Conservation (phyloP, 1,139 yeast species). For the Kodamaea arcana region DNA sequence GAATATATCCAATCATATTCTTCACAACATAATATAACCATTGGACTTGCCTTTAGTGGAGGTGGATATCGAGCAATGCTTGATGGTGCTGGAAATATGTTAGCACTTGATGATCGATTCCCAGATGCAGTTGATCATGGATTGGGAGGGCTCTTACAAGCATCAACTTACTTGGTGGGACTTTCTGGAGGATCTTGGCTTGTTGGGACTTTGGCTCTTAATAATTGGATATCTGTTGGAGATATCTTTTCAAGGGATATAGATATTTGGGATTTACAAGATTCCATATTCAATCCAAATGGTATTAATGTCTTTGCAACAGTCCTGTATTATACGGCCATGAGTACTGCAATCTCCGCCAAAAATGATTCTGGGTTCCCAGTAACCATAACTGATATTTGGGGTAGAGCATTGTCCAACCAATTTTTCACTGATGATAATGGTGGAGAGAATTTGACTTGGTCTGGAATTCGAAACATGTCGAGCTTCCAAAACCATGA, state of each 20-base stretch:
- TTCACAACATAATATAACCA: slow-evolving; percentile 30
- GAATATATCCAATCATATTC: slow-evolving; percentile 24
- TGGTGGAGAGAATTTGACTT: slow-evolving; percentile 32
- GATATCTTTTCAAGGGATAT: slow-evolving; percentile 25
- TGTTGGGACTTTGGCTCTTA: slow-evolving; percentile 35
- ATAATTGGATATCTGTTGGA: slow-evolving; percentile 36
- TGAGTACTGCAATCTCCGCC: slow-evolving; percentile 25
- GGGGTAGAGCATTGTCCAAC: slow-evolving; percentile 42
- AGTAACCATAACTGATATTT: slow-evolving; percentile 38
- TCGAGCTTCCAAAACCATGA: slow-evolving; percentile 26
- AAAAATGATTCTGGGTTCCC: slow-evolving; percentile 36
- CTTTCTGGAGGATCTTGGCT: slow-evolving; percentile 46
- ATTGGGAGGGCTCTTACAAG: slow-evolving; percentile 40
- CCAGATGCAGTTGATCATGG: slow-evolving; percentile 22
- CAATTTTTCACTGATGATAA: slow-evolving; percentile 27
- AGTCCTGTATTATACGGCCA: slow-evolving; percentile 28
- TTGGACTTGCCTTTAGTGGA: slow-evolving; percentile 43
- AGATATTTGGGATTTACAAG: slow-evolving; percentile 37
- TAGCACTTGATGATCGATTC: slow-evolving; percentile 34
- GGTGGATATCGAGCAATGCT: slow-evolving; percentile 48
- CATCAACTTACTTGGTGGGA: slow-evolving; percentile 37
- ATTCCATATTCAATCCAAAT: slow-evolving; percentile 38
- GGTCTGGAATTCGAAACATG: slow-evolving; percentile 33
- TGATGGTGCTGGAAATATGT: slow-evolving; percentile 38
- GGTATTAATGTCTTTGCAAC: slow-evolving; percentile 35